Conservation (phyloP, 768 basidiomycete species). For the Solioccasus polychromus region DNA sequence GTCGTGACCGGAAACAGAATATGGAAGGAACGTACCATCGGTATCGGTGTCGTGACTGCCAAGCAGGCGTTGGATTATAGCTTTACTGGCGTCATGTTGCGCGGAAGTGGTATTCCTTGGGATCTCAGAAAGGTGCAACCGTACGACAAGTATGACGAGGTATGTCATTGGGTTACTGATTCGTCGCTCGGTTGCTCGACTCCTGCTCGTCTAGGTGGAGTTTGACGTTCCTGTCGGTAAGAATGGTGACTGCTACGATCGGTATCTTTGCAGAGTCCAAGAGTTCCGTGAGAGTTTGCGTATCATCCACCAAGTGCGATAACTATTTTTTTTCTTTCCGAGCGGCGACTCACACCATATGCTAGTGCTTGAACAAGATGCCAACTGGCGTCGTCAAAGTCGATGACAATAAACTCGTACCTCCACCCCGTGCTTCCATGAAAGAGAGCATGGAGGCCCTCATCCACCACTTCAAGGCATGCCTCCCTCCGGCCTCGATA, state of each 20-base stretch:
- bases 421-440: constrained; percentile 96
- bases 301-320: constrained; percentile 73
- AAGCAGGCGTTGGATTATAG: constrained; percentile 89
- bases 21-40: constrained; percentile 94
- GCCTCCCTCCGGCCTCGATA: too few species aligned
- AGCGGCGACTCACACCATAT: neutral
- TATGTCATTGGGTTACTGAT: too few species aligned
- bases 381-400: constrained; percentile 88
- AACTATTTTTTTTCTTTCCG: neutral
- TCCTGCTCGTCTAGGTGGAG: too few species aligned
- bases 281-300: constrained; percentile 94
- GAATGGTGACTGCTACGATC: constrained; percentile 97
- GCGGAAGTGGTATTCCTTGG: constrained; percentile 93
- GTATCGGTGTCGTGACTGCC: constrained; percentile 86
- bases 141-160: constrained; percentile 96
- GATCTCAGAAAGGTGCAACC: constrained; percentile 89
- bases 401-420: constrained; percentile 96
- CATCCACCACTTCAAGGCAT: constrained; percentile 98
- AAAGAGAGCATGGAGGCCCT: constrained; percentile 99
- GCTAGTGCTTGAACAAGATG: constrained; percentile 96
- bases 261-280: constrained; percentile 95
- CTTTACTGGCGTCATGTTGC: constrained; percentile 96
- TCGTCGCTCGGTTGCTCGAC: too few species aligned
- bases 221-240: constrained; percentile 94
- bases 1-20: constrained; percentile 97